Evolutionary conservation across 208 protist species (phyloP).

Genomic region (Crithidia bombi): DNA sequence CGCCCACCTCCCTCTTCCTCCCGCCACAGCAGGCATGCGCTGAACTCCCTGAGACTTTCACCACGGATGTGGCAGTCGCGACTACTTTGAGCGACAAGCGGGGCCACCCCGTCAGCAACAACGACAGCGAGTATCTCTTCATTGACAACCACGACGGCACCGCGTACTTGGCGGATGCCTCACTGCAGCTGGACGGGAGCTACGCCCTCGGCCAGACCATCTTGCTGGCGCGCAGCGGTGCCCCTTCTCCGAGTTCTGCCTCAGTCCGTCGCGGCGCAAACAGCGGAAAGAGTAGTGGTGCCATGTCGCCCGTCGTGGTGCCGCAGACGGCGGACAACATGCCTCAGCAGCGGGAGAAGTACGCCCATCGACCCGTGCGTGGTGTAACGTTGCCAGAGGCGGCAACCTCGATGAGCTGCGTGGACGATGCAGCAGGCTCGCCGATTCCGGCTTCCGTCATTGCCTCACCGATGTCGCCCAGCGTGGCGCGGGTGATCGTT

Average conservation of each 20-base stretch:
- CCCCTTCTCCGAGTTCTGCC: background rate
- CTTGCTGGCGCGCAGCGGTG: slow-evolving; percentile 46
- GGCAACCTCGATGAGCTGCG: slow-evolving; percentile 1
- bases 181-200: slow-evolving; percentile 49
- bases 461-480: slow-evolving; percentile 20
- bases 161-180: slow-evolving; percentile 53
- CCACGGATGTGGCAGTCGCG: background rate
- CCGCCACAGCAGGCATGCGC: background rate
- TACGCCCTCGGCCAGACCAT: slow-evolving; percentile 53
- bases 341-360: slow-evolving; percentile 12
- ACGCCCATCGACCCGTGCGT: slow-evolving; percentile 22
- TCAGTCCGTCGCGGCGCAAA: background rate
- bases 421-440: slow-evolving; percentile 1
- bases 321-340: slow-evolving; percentile 16
- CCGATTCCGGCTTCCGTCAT: slow-evolving; percentile 4
- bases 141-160: slow-evolving; percentile 68
- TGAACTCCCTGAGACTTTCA: background rate
- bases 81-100: background rate
- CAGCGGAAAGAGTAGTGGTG: background rate
- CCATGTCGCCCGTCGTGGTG: slow-evolving; percentile 23
- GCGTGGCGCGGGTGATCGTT: slow-evolving; percentile 27
- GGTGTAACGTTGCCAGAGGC: slow-evolving; percentile 4
- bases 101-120: background rate
- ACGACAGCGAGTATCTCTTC: slow-evolving; percentile 47
- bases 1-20: slow-evolving; percentile 1